Conservation (phyloP, 176 grass and related monocot genomes). For the Coix lacrymajobi region DNA sequence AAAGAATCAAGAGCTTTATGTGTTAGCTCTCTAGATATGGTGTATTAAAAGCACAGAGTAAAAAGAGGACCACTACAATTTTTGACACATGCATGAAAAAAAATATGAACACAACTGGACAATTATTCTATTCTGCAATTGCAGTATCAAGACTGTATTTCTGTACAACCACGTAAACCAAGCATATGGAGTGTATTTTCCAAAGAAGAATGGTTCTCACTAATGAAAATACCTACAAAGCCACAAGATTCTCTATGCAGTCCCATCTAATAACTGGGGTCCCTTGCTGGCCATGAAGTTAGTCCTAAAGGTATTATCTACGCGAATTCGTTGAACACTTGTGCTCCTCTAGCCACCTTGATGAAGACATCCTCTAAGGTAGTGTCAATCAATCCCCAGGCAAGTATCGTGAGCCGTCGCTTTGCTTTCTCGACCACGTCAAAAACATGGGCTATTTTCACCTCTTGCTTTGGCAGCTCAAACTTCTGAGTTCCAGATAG, state of each 20-base stretch:
- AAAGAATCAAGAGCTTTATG: neutral
- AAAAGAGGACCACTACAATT: neutral
- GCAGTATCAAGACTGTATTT: neutral
- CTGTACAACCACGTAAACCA: neutral
- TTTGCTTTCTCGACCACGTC: slow-evolving; percentile 22
- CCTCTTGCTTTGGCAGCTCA: slow-evolving; percentile 39
- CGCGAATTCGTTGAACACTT: slow-evolving; percentile 16
- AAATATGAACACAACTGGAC: neutral
- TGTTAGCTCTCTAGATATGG: neutral
- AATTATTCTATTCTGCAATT: neutral
- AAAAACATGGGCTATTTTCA: slow-evolving; percentile 40
- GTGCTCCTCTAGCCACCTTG: slow-evolving; percentile 38
- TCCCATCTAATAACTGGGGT: neutral
- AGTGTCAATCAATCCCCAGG: slow-evolving; percentile 51
- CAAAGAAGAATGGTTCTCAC: neutral
- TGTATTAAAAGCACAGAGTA: neutral
- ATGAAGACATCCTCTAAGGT: slow-evolving; percentile 58
- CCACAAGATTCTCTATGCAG: slow-evolving; percentile 4
- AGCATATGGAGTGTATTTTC: neutral
- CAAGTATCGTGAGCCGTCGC: slow-evolving; percentile 18
- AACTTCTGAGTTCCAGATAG: slow-evolving; percentile 52
- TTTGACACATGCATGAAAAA: neutral
- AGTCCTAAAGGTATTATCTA: slow-evolving; percentile 2
- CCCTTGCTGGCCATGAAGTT: neutral
- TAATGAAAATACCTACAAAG: slow-evolving; percentile 12